Base-by-base conservation (phyloP, 2,329 filamentous ascomycete species). In the Penicillium sp. region DNA sequence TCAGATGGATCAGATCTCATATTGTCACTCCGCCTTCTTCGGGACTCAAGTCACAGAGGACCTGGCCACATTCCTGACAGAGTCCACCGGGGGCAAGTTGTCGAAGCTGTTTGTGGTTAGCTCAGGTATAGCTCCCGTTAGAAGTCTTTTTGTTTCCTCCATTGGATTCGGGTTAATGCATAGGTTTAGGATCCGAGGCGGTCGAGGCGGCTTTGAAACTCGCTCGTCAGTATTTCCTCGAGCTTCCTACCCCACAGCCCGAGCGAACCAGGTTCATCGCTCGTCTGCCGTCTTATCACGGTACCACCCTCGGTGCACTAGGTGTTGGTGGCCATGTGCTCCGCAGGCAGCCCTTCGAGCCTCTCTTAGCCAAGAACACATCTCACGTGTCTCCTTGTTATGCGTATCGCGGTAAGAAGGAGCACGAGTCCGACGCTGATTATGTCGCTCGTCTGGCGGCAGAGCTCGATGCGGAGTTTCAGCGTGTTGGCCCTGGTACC, bases 121-220 rank as follows among this genome's bases (percentile, higher is more conserved):
- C 64, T 87, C 84, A 54, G 87, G 86, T 82, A 77, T 31, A 63
- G 50, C 18, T 14, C 10, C 6, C 14, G 54, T 31, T 2, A n/a
- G 36, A 19, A 14, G 10, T 16, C 22, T 22, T 22, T 3, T 24
- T 24, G 10, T 16, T 18, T 19, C 14, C 14, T 35, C 18, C 4
- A 10, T 33, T 11, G 1, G n/a, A 11, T 16, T 5, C 36, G n/a
- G 16, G 2, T 9, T 46, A 6, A 46, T 39, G 4, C 3, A n/a
- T 40, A 5, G 19, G 40, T 52, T 7, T 61, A 85, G 85, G 86
- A 19, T 88, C 86, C 33, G 89, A 91, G 71, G 87, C 88, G 6
- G 83, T 86, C 61, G 89, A 92, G 70, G 86, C 86, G 2, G 83
- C 87, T 1, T 74, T 89, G 60, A 92, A 92, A 67, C 75, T 91